Base-by-base conservation (phyloP, 2,329 filamentous ascomycete genomes). In the Diaporthe velutina region DNA sequence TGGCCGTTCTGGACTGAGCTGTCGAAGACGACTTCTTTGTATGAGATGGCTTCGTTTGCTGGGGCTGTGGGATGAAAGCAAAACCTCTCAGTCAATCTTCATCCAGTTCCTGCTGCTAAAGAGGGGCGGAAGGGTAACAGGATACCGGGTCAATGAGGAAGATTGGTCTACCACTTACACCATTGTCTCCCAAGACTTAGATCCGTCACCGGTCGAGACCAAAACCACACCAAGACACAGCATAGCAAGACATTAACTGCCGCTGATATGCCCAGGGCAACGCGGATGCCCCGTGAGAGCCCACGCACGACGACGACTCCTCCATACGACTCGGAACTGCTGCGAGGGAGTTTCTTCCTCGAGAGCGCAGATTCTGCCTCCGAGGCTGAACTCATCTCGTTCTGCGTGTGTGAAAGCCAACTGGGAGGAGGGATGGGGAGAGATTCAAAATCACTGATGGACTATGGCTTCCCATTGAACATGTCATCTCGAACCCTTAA, bases 1-100 rank as follows among this genome's bases (percentile, higher is more conserved):
- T 7, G 25, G 58, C 38, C 58, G 13, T 64, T 64, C 38, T 45
- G 58, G 15, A 64, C 58, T 45, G 58, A 64, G 38, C 15, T 64
- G 58, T 60, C 55, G 35, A 60, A 60, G 52, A 60, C 19, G 22
- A 60, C 33, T 15, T 60, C 55, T 25, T 40, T 40, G 33, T 60
- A 40, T 15, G 55, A 60, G 5, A 60, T 60, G 33, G 33, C 33
- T 40, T 40, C 55, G 5, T 60, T 60, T 38, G 55, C 55, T n/a
- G 55, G 52, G 22, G 55, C 55, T 60, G 55, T 22, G 19, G 12
- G 6, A 8, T 25, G 5, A 25, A 12, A 6, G 55, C 22, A 25
- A 17, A 38, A 1, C 40, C 7, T 25, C 10, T 9, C 35, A 60
- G 33, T 38, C 9, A 17, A 6, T 19, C 35, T 15, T 40, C 28